Percentiles rank a stretch among this genome's conserved stretches.
phyloP scores from a whole-genome alignment of 257 asterid genomes.

The Paraleonurus japonicus region DNA sequence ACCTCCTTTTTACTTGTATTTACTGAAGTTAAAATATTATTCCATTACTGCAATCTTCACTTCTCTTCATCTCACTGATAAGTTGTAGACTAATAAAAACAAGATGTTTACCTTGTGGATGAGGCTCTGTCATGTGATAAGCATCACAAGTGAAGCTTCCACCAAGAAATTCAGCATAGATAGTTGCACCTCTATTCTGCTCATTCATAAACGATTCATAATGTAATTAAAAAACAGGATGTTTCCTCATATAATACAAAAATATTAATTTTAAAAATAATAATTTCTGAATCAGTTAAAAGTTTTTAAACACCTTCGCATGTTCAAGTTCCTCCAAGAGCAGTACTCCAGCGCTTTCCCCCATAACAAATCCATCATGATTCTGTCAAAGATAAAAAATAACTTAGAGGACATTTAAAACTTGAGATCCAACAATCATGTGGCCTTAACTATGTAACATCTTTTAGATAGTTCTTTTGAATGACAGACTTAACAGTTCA shows the following conservation, averaged over 20 bases:
- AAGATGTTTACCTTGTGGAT: constrained; percentile 58
- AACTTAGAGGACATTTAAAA: constrained; percentile 8
- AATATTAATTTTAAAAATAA: background rate
- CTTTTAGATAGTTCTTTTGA: constrained; percentile 1
- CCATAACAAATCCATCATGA: constrained; percentile 94
- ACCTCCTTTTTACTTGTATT: background rate
- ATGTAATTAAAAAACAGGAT: background rate
- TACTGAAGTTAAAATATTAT: background rate
- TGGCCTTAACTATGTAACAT: constrained; percentile 3
- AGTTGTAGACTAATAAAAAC: constrained; percentile 13
- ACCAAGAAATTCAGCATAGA: constrained; percentile 81
- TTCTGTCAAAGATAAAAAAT: constrained; percentile 42
- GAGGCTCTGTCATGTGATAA: constrained; percentile 88
- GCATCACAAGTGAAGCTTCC: constrained; percentile 90
- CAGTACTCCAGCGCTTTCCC: constrained; percentile 92
- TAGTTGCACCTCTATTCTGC: constrained; percentile 76
- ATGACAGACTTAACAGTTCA: background rate
- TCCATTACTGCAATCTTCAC: constrained; percentile 24
- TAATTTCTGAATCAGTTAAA: background rate
- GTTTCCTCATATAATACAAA: background rate
- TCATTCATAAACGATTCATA: constrained; percentile 26
- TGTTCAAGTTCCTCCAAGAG: constrained; percentile 89
- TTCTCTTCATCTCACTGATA: constrained; percentile 1
- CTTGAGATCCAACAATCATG: background rate
- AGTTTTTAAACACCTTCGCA: constrained; percentile 62